These are phyloP conservation scores for Chlorociboria aeruginascens DNA, from an alignment of 495 filamentous ascomycete species.

Conservation along the genomic window DNA sequence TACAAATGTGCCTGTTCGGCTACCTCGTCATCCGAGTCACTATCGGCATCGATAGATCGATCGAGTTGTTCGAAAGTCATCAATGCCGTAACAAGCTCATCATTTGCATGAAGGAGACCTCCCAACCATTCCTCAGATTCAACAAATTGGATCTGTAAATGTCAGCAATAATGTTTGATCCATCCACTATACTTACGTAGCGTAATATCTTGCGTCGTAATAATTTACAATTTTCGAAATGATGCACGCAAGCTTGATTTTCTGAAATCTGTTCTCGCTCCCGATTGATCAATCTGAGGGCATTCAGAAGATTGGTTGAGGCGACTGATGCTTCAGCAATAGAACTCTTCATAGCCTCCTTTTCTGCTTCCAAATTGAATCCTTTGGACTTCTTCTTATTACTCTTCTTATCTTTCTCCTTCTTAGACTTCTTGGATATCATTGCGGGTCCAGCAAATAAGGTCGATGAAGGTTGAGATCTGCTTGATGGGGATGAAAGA, in stretches of 20 bases:
- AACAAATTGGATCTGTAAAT: constrained; percentile 56
- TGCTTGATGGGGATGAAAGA: constrained; percentile 14
- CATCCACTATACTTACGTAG: constrained; percentile 41
- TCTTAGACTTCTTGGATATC: constrained; percentile 11
- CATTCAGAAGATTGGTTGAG: constrained; percentile 82
- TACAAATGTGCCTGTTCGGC: constrained; percentile 43
- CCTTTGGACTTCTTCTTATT: constrained; percentile 37
- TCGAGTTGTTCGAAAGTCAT: constrained; percentile 93
- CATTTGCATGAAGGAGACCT: constrained; percentile 68
- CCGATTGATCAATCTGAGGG: constrained; percentile 80
- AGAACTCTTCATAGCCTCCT: constrained; percentile 61
- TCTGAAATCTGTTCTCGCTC: constrained; percentile 81
- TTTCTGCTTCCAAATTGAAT: constrained; percentile 83
- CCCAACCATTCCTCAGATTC: constrained; percentile 75
- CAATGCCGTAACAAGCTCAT: constrained; percentile 77
- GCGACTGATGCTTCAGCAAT: constrained; percentile 81
- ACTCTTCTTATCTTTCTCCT: constrained; percentile 32
- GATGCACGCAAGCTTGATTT: constrained; percentile 58
- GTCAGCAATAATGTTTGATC: background rate
- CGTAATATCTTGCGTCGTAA: constrained; percentile 74
- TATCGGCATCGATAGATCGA: constrained; percentile 92
- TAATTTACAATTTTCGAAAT: constrained; percentile 78
- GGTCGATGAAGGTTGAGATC: constrained; percentile 19
- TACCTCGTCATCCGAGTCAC: constrained; percentile 72
- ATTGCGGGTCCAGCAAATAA: constrained; percentile 16